Conservation (phyloP, 2,329 filamentous ascomycete genomes). For the Aspergillus flavus region DNA sequence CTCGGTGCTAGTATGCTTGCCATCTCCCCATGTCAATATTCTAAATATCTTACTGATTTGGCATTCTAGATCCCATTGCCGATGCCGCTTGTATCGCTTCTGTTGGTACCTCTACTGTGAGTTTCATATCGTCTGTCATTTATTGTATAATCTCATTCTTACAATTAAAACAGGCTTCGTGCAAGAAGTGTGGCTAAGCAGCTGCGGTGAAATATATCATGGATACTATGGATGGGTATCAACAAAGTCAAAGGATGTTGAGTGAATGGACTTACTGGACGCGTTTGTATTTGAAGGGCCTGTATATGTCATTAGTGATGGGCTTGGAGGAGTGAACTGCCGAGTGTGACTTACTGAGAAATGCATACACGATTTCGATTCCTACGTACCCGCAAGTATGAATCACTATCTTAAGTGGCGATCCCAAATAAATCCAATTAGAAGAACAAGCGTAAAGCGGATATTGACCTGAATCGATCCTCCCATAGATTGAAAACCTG, state of each 20-base stretch:
- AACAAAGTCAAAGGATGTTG: too few species aligned
- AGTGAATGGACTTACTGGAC: too few species aligned
- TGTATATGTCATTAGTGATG: neutral
- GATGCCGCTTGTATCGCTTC: neutral
- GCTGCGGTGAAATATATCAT: neutral
- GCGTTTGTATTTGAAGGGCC: neutral
- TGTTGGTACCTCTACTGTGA: neutral
- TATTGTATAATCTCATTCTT: neutral
- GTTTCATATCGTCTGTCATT: neutral
- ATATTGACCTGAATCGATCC: too few species aligned
- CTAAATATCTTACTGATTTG: neutral
- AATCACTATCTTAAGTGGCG: neutral
- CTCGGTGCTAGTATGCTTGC: neutral
- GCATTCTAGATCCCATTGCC: neutral
- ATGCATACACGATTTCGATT: neutral
- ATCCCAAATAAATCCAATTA: neutral
- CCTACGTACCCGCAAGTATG: neutral
- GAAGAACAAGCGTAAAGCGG: too few species aligned
- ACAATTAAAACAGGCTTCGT: neutral
- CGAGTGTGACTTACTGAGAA: neutral
- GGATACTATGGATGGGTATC: neutral
- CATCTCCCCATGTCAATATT: neutral
- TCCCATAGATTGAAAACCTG: too few species aligned
- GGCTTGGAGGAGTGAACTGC: neutral
- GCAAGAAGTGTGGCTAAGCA: neutral